Conservation (phyloP, 306 rosid species). For the Inga leiocalycina region DNA sequence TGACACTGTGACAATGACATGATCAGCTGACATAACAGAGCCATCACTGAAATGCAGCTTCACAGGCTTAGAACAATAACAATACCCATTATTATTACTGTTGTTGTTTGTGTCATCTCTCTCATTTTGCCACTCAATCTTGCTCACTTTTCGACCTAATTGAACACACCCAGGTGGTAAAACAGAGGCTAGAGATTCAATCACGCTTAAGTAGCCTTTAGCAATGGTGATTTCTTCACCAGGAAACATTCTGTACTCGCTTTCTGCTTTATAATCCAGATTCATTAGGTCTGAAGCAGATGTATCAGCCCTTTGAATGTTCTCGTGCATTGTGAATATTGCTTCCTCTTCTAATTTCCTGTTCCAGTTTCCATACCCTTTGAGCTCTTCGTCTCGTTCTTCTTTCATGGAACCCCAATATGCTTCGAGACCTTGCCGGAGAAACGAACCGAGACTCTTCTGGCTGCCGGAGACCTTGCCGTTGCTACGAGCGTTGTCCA, state of each 20-base stretch:
- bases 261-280: constrained; percentile 76
- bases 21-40: constrained; percentile 71
- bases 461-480: neutral
- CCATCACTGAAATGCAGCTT: constrained; percentile 81
- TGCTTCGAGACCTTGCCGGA: constrained; percentile 62
- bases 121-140: constrained; percentile 61
- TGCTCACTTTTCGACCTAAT: constrained; percentile 58
- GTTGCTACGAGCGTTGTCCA: constrained; percentile 64
- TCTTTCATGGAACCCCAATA: constrained; percentile 54
- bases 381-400: constrained; percentile 37
- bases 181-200: constrained; percentile 67
- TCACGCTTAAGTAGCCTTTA: constrained; percentile 68
- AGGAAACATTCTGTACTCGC: constrained; percentile 86
- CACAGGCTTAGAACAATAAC: constrained; percentile 52
- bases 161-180: constrained; percentile 70
- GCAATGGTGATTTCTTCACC: constrained; percentile 86
- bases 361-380: constrained; percentile 65
- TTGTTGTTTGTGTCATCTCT: neutral
- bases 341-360: constrained; percentile 66
- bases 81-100: neutral
- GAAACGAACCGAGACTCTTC: constrained; percentile 71
- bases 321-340: constrained; percentile 77
- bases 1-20: constrained; percentile 86
- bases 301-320: constrained; percentile 81
- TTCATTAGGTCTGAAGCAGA: constrained; percentile 74